Base-by-base conservation (phyloP, 2,329 filamentous ascomycete genomes). In the Bipolaris cookei region DNA sequence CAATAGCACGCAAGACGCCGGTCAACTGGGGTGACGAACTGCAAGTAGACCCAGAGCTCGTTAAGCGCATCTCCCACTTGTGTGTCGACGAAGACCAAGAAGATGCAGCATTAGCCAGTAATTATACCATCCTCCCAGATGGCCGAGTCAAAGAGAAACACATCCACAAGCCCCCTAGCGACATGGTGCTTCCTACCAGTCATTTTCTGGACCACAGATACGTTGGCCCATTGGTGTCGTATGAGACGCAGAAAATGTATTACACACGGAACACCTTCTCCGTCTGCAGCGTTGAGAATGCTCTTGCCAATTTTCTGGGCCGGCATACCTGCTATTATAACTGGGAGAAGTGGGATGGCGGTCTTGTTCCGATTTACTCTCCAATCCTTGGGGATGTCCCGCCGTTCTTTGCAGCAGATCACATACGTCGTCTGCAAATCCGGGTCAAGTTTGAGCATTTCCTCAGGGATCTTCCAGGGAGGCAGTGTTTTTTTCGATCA, bases 361-460 rank as follows among this genome's bases (percentile, higher is more conserved):
- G 32, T 8, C 20, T 10, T 25, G 21, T 23, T 34, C 14, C 18
- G 35, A 1, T 20, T 10, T 18, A 34, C 8, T n/a, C 49, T 2
- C n/a, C 49, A 3, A 54, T 47, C 18, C 41, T 67, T 2, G 39
- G 45, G 6, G 28, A 51, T 16, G 16, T 34, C 3, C 34, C 23
- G 4, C 34, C 21, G 2, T 30, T 48, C 7, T 41, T 47, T 10
- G 66, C 61, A 16, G 39, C 58, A 14, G 52, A 66, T 6, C 44
- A 66, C 16, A 58, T 69, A 3, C 46, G 49, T 4, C 56, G 63
- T 14, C 52, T 71, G n/a, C 66, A 71, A 38, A 47, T 71, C 18
- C 64, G 69, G 6, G 16, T 71, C 47, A 71, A 71, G 41, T 56
- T 54, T 13, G 68, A 71, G 41, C 65, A 69, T 20, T 63, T 61